These are phyloP conservation scores for Carallia brachiata DNA, from an alignment of 345 rosid species.

Conservation along the genomic window DNA sequence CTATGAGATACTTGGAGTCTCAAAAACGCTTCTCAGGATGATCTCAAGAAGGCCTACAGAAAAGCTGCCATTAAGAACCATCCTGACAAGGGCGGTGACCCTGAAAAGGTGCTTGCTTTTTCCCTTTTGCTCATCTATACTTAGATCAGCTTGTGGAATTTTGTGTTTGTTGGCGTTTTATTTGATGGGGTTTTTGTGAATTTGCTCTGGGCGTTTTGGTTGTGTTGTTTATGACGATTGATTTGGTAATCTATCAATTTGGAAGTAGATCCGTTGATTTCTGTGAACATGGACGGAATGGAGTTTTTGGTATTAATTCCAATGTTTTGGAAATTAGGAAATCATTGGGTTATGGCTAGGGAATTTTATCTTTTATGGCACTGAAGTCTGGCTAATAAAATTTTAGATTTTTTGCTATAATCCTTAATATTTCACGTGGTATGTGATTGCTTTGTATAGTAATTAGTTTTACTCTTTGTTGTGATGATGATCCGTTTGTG, in stretches of 20 bases:
- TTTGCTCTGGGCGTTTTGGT: background rate
- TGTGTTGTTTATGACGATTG: background rate
- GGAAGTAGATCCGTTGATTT: conserved; percentile 1
- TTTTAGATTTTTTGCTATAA: too few relatives aligned
- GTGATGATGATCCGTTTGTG: too few relatives aligned
- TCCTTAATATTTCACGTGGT: too few relatives aligned
- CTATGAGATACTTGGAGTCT: conserved; percentile 61
- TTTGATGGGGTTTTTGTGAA: background rate
- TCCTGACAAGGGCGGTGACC: conserved; percentile 77
- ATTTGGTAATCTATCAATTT: background rate
- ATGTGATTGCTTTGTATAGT: too few relatives aligned
- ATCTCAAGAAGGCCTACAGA: conserved; percentile 64
- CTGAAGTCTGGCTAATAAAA: too few relatives aligned
- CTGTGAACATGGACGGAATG: background rate
- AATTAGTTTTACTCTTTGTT: too few relatives aligned
- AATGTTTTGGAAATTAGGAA: too few relatives aligned
- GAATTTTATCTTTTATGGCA: too few relatives aligned
- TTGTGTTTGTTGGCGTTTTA: background rate
- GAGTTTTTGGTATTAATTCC: background rate
- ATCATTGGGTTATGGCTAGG: too few relatives aligned
- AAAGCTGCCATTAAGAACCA: conserved; percentile 76
- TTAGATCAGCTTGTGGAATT: conserved; percentile 2
- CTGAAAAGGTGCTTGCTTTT: conserved; percentile 48
- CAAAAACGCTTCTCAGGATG: conserved; percentile 52
- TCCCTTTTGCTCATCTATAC: too few relatives aligned